These are phyloP conservation scores for Fusarium pseudograminearum DNA, from an alignment of 2,329 filamentous ascomycete species.

Conservation along the genomic window DNA sequence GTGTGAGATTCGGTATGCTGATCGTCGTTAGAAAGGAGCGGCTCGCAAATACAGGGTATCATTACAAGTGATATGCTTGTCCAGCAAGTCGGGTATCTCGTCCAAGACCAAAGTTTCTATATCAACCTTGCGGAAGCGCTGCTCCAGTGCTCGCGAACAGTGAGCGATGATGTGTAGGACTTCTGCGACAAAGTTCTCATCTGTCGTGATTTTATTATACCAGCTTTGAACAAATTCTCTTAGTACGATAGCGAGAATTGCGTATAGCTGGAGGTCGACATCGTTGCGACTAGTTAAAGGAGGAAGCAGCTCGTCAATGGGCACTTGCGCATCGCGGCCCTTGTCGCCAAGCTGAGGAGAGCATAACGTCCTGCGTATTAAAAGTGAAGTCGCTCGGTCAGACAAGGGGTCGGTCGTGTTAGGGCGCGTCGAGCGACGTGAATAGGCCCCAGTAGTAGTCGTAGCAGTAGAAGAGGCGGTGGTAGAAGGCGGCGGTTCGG, in stretches of 20 bases:
- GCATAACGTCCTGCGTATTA: slow-evolving; percentile 88
- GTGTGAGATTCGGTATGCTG: slow-evolving; percentile 80
- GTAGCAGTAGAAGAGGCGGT: slow-evolving; percentile 23
- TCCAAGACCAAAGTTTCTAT: slow-evolving; percentile 86
- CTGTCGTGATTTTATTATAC: slow-evolving; percentile 93
- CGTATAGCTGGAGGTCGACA: slow-evolving; percentile 92
- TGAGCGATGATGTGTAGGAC: slow-evolving; percentile 92
- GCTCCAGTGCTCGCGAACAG: slow-evolving; percentile 87
- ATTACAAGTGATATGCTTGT: slow-evolving; percentile 82
- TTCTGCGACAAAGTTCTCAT: slow-evolving; percentile 88
- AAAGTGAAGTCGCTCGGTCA: slow-evolving; percentile 80
- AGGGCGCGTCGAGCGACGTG: slow-evolving; percentile 52
- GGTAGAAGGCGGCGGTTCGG: slow-evolving; percentile 43
- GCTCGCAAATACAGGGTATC: slow-evolving; percentile 1
- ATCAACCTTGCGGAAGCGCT: slow-evolving; percentile 85
- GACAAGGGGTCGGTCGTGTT: slow-evolving; percentile 67
- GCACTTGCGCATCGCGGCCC: slow-evolving; percentile 59
- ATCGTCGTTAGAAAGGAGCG: slow-evolving; percentile 33
- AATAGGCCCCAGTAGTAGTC: slow-evolving; percentile 26
- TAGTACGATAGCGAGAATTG: slow-evolving; percentile 88
- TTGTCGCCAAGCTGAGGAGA: slow-evolving; percentile 74
- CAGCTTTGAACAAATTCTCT: slow-evolving; percentile 92
- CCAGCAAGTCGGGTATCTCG: slow-evolving; percentile 85
- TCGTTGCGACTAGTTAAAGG: slow-evolving; percentile 95
- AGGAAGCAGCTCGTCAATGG: slow-evolving; percentile 86